Conservation (phyloP, 305 asterid genomes). For the Withania somnifera region DNA sequence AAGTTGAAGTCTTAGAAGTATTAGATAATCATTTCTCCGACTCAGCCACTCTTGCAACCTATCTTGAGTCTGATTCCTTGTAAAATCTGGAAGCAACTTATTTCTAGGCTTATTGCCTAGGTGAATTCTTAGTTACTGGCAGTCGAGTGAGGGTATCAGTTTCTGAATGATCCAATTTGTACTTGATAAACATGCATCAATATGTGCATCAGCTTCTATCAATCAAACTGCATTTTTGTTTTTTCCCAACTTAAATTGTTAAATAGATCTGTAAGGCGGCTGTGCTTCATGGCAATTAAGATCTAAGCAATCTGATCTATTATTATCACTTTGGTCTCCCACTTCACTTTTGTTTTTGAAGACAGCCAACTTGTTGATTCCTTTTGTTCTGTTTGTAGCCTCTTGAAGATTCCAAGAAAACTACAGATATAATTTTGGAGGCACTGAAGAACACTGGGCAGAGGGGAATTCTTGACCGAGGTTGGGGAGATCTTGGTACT, state of each 20-base stretch:
- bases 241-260: not conserved
- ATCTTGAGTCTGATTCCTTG: not conserved
- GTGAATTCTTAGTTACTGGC: not conserved
- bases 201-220: not conserved
- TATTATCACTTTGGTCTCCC: not conserved
- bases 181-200: not conserved
- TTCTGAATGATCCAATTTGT: not conserved
- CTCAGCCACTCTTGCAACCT: not conserved
- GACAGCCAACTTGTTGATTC: not conserved
- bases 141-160: not conserved
- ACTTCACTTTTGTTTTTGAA: not conserved
- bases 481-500: constrained; percentile 97
- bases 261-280: not conserved
- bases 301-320: not conserved
- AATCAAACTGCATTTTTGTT: not conserved
- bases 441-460: constrained; percentile 76
- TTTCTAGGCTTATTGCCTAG: not conserved
- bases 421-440: constrained; percentile 67
- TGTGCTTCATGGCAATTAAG: not conserved
- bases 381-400: constrained; percentile 42
- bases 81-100: not conserved
- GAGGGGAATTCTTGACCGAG: constrained; percentile 92
- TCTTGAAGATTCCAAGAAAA: constrained; percentile 72
- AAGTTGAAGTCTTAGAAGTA: not conserved
- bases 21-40: not conserved